These are phyloP conservation scores for Xerocomus brunneocitrinus DNA, from an alignment of 768 basidiomycete species.

Conservation along the genomic window DNA sequence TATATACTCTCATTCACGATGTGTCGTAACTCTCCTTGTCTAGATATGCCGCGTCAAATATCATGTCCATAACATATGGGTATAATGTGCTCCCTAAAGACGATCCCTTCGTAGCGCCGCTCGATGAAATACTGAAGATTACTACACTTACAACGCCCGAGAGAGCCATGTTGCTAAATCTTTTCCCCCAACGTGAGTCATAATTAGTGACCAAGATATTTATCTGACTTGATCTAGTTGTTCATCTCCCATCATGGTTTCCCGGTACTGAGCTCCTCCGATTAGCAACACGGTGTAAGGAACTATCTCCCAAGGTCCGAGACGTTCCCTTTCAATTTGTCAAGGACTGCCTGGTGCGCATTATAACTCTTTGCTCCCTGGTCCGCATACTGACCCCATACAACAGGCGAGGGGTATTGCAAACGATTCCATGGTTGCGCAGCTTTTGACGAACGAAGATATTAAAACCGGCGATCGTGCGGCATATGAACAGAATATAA, in stretches of 20 bases:
- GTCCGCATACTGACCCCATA: not conserved
- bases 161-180: conserved; percentile 14
- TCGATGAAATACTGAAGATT: conserved; percentile 11
- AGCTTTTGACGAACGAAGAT: conserved; percentile 8
- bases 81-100: conserved; percentile 16
- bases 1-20: not conserved
- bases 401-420: conserved; percentile 17
- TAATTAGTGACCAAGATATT: not conserved
- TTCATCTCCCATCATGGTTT: conserved; percentile 19
- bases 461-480: not conserved
- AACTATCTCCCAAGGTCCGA: conserved; percentile 11
- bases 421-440: conserved; percentile 21
- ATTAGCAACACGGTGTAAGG: conserved; percentile 7
- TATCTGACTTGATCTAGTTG: conserved; percentile 8
- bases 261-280: conserved; percentile 11
- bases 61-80: conserved; percentile 20
- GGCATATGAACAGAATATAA: conserved; percentile 16
- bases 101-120: conserved; percentile 14
- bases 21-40: not conserved
- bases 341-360: conserved; percentile 16
- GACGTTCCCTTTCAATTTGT: conserved; percentile 22
- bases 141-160: conserved; percentile 16
- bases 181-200: conserved; percentile 20
- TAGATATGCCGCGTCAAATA: conserved; percentile 18
- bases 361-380: not conserved